Evolutionary conservation across 2,329 filamentous ascomycete genomes (phyloP).

Genomic region (Paracamarosporium sp.): DNA sequence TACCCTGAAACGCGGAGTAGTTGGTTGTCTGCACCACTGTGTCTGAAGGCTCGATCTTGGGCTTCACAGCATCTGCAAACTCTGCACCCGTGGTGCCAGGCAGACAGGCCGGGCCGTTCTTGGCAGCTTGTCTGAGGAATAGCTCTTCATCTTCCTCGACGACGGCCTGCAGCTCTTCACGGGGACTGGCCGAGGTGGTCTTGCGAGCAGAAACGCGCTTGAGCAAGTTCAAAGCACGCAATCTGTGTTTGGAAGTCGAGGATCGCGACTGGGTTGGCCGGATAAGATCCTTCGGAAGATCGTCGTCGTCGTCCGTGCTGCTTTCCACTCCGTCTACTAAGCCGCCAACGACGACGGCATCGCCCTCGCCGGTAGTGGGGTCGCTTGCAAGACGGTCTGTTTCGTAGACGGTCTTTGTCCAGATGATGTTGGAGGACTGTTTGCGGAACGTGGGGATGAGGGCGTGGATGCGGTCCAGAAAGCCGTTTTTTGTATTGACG

Average conservation of each 20-base stretch:
- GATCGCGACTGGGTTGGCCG: conserved; percentile 39
- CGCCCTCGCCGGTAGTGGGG: conserved; percentile 53
- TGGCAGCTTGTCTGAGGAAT: conserved; percentile 50
- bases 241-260: conserved; percentile 36
- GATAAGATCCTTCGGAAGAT: conserved; percentile 29
- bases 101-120: conserved; percentile 50
- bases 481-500: conserved; percentile 67
- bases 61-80: conserved; percentile 57
- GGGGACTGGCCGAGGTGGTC: conserved; percentile 25
- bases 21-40: conserved; percentile 71
- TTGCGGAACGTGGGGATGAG: conserved; percentile 77
- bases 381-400: conserved; percentile 64
- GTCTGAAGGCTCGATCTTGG: conserved; percentile 61
- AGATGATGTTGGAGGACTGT: conserved; percentile 74
- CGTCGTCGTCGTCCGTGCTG: conserved; percentile 44
- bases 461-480: conserved; percentile 70
- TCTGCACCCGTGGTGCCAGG: conserved; percentile 55
- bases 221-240: conserved; percentile 45
- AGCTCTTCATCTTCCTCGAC: conserved; percentile 54
- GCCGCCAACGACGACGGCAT: conserved; percentile 52
- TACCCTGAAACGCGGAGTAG: conserved; percentile 86
- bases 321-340: conserved; percentile 42
- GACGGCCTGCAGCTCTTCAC: conserved; percentile 31
- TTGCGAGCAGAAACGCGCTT: conserved; percentile 44
- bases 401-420: conserved; percentile 80